phyloP scores from a whole-genome alignment of 331 rosid genomes.

The Acacia pycnantha region DNA sequence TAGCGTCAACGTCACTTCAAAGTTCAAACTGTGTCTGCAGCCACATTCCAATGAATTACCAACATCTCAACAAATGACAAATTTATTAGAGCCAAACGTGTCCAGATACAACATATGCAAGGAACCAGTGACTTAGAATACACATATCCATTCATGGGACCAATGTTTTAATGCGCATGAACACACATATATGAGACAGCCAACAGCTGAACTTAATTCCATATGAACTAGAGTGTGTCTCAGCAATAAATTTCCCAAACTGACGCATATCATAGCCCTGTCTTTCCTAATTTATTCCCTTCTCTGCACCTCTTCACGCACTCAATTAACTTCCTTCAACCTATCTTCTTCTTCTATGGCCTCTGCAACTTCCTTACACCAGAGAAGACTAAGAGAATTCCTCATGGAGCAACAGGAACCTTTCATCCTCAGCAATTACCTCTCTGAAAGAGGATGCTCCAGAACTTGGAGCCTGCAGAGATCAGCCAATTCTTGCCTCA shows the following conservation, averaged over 20 bases:
- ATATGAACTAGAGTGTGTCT: not conserved
- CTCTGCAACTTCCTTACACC: slow-evolving; percentile 44
- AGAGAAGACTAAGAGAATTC: slow-evolving; percentile 56
- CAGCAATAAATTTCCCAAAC: slow-evolving; percentile 22
- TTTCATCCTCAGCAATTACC: slow-evolving; percentile 61
- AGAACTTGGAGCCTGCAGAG: slow-evolving; percentile 35
- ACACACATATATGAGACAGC: not conserved
- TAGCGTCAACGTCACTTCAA: not conserved
- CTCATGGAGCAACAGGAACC: slow-evolving; percentile 78
- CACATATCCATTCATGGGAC: not conserved
- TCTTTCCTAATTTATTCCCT: slow-evolving; percentile 25
- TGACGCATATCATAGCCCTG: slow-evolving; percentile 14
- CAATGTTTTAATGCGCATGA: not conserved
- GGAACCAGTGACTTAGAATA: not conserved
- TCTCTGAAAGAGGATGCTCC: slow-evolving; percentile 54
- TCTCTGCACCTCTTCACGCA: slow-evolving; percentile 22
- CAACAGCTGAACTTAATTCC: slow-evolving; percentile 2
- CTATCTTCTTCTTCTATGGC: slow-evolving; percentile 40
- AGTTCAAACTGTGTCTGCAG: not conserved
- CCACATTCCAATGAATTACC: not conserved
- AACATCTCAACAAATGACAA: not conserved
- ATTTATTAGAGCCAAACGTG: not conserved
- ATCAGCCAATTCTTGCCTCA: slow-evolving; percentile 32
- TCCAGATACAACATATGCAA: not conserved
- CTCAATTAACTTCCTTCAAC: slow-evolving; percentile 16